Percentiles rank a stretch among this genome's conserved stretches.
Conservation (phyloP, 169 alveolate species). For the Miamiensis avidus region DNA sequence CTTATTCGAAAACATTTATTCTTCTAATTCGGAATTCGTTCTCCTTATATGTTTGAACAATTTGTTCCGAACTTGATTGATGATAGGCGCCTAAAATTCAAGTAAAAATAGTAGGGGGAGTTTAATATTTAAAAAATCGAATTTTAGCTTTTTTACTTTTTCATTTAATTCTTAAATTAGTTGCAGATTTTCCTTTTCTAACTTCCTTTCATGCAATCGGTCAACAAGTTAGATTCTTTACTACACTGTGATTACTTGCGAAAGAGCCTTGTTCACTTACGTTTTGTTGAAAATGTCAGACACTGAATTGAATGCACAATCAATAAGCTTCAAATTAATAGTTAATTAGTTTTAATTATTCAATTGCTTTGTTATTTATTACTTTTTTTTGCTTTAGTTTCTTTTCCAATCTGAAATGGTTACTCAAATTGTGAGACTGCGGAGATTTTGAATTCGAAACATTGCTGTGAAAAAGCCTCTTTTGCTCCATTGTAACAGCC, state of each 20-base stretch:
- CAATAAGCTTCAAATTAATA: background rate
- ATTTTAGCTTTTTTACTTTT: background rate
- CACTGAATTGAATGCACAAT: background rate
- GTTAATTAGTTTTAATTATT: no score
- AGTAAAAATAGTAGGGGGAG: background rate
- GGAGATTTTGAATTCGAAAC: no score
- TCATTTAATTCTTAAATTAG: background rate
- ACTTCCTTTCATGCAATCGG: background rate
- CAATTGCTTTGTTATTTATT: no score
- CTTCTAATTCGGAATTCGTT: background rate
- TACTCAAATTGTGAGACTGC: no score
- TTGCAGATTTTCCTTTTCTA: background rate
- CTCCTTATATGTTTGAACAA: background rate
- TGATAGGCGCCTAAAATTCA: background rate
- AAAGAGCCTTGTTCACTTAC: background rate
- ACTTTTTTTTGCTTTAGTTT: no score
- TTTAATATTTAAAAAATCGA: no score
- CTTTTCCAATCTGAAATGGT: no score
- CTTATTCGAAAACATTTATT: background rate
- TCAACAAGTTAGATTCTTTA: background rate
- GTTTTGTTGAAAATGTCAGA: background rate
- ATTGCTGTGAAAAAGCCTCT: no score
- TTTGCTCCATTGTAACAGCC: no score
- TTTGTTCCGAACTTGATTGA: background rate
- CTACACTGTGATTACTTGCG: background rate